Conservation (phyloP, 257 asterid species). For the Solanum rostratum region DNA sequence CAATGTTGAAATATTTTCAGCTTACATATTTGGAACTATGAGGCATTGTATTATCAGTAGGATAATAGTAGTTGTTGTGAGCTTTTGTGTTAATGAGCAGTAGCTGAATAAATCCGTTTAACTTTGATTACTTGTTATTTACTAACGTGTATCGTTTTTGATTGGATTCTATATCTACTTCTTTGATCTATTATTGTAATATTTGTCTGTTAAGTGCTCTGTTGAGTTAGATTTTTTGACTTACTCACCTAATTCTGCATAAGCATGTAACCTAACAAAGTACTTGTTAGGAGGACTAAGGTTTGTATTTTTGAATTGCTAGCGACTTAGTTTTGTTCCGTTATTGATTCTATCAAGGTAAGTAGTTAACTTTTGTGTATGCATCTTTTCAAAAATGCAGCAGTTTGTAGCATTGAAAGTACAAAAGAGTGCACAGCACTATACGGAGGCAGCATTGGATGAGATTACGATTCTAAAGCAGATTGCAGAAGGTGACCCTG, state of each 20-base stretch:
- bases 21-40: no score
- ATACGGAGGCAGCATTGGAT: conserved; percentile 92
- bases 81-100: background rate
- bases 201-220: background rate
- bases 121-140: background rate
- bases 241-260: background rate
- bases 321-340: background rate
- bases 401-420: conserved; percentile 76
- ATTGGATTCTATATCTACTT: background rate
- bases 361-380: background rate
- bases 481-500: conserved; percentile 82
- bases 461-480: conserved; percentile 77
- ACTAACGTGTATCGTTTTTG: background rate
- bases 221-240: background rate
- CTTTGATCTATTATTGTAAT: background rate
- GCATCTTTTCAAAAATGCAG: background rate
- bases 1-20: background rate
- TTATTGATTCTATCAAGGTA: background rate
- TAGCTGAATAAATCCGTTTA: background rate
- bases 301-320: background rate
- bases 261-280: background rate
- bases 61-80: background rate
- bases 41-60: background rate
- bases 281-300: background rate
- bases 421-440: conserved; percentile 90